Evolutionary conservation across 495 filamentous ascomycete genomes (phyloP).

Genomic region (Acidomyces sp.): DNA sequence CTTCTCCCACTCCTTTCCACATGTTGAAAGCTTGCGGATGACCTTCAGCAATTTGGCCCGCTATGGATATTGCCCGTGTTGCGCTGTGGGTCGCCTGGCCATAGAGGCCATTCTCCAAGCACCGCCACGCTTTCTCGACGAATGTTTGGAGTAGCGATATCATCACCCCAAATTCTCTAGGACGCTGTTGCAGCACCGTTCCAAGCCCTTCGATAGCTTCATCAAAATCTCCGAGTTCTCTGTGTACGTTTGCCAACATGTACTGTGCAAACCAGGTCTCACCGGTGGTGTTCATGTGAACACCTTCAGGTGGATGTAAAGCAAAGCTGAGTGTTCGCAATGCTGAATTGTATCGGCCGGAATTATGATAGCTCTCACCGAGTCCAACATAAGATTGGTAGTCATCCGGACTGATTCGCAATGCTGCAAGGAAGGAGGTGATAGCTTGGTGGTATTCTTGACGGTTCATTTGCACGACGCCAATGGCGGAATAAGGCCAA

Average conservation of each 20-base stretch:
- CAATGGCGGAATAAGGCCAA: slow-evolving; percentile 93
- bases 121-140: slow-evolving; percentile 64
- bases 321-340: slow-evolving; percentile 83
- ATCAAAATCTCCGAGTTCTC: slow-evolving; percentile 80
- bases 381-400: slow-evolving; percentile 95
- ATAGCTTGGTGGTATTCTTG: slow-evolving; percentile 81
- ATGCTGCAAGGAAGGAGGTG: slow-evolving; percentile 80
- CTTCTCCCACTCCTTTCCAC: slow-evolving; percentile 89
- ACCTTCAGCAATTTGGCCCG: slow-evolving; percentile 37
- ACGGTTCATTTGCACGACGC: slow-evolving; percentile 90
- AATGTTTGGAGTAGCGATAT: slow-evolving; percentile 78
- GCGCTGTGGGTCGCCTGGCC: slow-evolving; percentile 62
- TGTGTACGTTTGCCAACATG: slow-evolving; percentile 89
- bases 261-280: slow-evolving; percentile 90
- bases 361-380: slow-evolving; percentile 90
- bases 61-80: slow-evolving; percentile 42
- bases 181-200: slow-evolving; percentile 49
- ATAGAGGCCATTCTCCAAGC: slow-evolving; percentile 68
- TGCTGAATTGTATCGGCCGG: slow-evolving; percentile 79
- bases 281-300: slow-evolving; percentile 30
- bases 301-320: slow-evolving; percentile 49
- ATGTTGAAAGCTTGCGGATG: slow-evolving; percentile 70
- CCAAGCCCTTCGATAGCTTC: slow-evolving; percentile 65
- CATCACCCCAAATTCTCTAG: slow-evolving; percentile 69
- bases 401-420: slow-evolving; percentile 67